Percentiles rank a stretch among this genome's conserved stretches.
phyloP scores from a whole-genome alignment of 2,329 filamentous ascomycete genomes.

The Aaosphaeria arxii region DNA sequence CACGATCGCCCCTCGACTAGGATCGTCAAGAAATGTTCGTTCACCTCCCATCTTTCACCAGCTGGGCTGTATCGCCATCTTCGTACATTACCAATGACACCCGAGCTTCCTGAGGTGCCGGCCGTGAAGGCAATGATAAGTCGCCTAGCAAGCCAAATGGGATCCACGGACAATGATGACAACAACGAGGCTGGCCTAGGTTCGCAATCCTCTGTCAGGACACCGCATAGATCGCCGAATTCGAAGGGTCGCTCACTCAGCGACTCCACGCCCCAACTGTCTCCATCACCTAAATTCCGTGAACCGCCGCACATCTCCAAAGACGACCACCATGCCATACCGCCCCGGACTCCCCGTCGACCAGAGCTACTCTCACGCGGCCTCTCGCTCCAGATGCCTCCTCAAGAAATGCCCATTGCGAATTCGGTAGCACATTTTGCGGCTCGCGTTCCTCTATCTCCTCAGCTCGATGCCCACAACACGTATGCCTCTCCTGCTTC shows the following conservation, averaged over 20 bases:
- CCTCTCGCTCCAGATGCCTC: slow-evolving; percentile 69
- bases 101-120: slow-evolving; percentile 8
- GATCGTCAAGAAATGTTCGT: no score
- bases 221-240: slow-evolving; percentile 32
- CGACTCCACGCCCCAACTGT: slow-evolving; percentile 42
- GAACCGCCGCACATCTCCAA: slow-evolving; percentile 39
- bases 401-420: slow-evolving; percentile 45
- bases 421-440: slow-evolving; percentile 48
- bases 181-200: slow-evolving; percentile 17
- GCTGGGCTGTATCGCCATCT: no score
- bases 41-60: no score
- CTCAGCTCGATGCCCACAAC: slow-evolving; percentile 79
- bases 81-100: slow-evolving; percentile 13
- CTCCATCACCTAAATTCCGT: slow-evolving; percentile 45
- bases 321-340: slow-evolving; percentile 44
- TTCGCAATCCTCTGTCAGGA: slow-evolving; percentile 16
- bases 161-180: slow-evolving; percentile 10
- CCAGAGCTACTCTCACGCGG: slow-evolving; percentile 61
- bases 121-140: slow-evolving; percentile 15
- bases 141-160: slow-evolving; percentile 12
- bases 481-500: slow-evolving; percentile 86
- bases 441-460: slow-evolving; percentile 70
- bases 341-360: slow-evolving; percentile 64
- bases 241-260: slow-evolving; percentile 45
- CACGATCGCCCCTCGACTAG: no score